These are phyloP conservation scores for Albophoma yamanashiensis DNA, from an alignment of 2,329 filamentous ascomycete species.

Conservation along the genomic window DNA sequence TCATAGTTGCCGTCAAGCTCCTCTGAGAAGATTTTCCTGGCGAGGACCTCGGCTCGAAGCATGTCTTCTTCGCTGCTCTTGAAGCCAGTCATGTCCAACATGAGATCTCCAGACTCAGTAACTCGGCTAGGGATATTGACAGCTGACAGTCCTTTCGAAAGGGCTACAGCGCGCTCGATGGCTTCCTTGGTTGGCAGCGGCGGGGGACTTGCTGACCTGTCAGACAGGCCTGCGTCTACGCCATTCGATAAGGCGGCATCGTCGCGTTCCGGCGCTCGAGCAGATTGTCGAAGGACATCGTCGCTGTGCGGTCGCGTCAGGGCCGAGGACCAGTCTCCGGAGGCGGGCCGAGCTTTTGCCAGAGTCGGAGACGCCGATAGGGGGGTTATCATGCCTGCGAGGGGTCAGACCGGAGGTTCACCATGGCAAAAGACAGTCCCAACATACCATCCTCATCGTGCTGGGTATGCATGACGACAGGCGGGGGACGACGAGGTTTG, in stretches of 20 bases:
- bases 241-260: constrained; percentile 24
- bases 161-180: constrained; percentile 67
- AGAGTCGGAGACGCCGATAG: constrained; percentile 42
- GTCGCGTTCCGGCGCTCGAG: constrained; percentile 25
- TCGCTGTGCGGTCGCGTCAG: constrained; percentile 41
- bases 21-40: constrained; percentile 82
- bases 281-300: constrained; percentile 37
- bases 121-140: constrained; percentile 90
- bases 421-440: neutral
- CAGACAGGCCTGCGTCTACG: constrained; percentile 29
- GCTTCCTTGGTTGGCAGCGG: constrained; percentile 63
- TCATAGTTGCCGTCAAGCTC: constrained; percentile 93
- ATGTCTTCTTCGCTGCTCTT: constrained; percentile 91
- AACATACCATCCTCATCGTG: constrained; percentile 19
- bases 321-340: constrained; percentile 39
- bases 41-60: constrained; percentile 83
- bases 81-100: constrained; percentile 97
- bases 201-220: constrained; percentile 67
- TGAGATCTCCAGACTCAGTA: constrained; percentile 87
- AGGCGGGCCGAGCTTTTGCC: constrained; percentile 31
- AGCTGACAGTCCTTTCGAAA: constrained; percentile 78
- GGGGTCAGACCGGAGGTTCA: neutral
- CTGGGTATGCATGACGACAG: constrained; percentile 26
- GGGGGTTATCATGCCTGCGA: constrained; percentile 38
- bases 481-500: constrained; percentile 32